phyloP scores from a whole-genome alignment of 164 flowering plant species.

The Brasenia schreberi region DNA sequence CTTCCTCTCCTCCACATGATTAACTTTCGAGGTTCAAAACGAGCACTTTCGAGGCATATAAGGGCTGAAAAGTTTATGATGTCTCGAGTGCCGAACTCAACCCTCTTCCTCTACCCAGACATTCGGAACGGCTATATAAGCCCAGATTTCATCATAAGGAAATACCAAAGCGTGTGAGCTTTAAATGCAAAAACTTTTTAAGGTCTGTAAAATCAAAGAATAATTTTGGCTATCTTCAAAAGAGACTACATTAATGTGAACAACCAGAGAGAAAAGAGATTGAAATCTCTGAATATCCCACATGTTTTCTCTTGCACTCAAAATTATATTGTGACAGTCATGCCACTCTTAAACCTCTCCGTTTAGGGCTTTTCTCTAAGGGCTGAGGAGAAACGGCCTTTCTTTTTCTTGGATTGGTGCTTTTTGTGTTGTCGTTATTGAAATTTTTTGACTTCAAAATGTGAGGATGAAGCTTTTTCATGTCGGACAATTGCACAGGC shows the following conservation, averaged over 20 bases:
- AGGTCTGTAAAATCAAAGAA: not conserved
- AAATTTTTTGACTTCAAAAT: slow-evolving; percentile 21
- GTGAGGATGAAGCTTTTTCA: slow-evolving; percentile 36
- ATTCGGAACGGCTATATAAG: too few species aligned
- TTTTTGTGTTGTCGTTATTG: slow-evolving; percentile 1
- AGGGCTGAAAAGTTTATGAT: too few species aligned
- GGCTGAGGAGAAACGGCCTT: slow-evolving; percentile 17
- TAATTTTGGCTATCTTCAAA: not conserved
- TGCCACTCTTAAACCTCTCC: slow-evolving; percentile 11
- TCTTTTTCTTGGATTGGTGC: slow-evolving; percentile 17
- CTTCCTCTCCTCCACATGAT: too few species aligned
- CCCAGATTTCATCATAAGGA: not conserved
- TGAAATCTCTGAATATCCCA: not conserved
- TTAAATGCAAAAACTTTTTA: too few species aligned
- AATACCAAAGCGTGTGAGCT: not conserved
- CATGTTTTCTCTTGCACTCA: not conserved
- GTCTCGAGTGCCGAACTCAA: too few species aligned
- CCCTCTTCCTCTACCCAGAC: too few species aligned
- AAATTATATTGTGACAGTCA: not conserved
- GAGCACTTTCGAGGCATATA: too few species aligned
- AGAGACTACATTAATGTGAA: not conserved
- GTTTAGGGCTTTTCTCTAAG: slow-evolving; percentile 16
- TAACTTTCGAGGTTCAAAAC: too few species aligned
- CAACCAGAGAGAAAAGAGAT: not conserved
- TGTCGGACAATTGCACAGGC: slow-evolving; percentile 47